These are phyloP conservation scores for Syncephalastrum racemosum DNA, from an alignment of 371 early-diverging fungal species.

Conservation along the genomic window DNA sequence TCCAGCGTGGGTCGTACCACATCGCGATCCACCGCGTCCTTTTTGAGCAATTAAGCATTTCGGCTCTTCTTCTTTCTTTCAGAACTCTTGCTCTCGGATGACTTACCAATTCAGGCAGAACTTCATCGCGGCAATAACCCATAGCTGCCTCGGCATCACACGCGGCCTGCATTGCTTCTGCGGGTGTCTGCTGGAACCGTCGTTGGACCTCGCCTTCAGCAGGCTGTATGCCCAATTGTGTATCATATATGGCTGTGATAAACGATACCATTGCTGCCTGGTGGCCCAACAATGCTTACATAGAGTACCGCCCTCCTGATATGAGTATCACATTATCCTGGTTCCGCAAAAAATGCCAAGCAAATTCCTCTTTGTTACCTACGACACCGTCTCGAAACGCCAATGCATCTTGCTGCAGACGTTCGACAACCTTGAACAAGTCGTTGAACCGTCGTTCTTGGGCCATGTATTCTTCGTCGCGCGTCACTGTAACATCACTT, in stretches of 20 bases:
- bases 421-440: slow-evolving; percentile 52
- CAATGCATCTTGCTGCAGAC: slow-evolving; percentile 64
- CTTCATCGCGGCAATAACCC: slow-evolving; percentile 58
- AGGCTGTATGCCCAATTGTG: slow-evolving; percentile 28
- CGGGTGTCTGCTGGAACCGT: slow-evolving; percentile 53
- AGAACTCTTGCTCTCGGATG: too few relatives aligned
- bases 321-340: too few relatives aligned
- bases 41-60: background rate
- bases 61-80: background rate
- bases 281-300: slow-evolving; percentile 67
- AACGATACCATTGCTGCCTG: slow-evolving; percentile 68
- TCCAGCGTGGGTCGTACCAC: slow-evolving; percentile 72
- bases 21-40: slow-evolving; percentile 71
- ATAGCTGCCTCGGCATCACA: slow-evolving; percentile 65
- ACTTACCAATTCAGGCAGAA: slow-evolving; percentile 69
- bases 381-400: slow-evolving; percentile 77
- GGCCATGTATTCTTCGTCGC: slow-evolving; percentile 66
- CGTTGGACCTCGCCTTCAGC: slow-evolving; percentile 35
- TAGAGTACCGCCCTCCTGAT: too few relatives aligned
- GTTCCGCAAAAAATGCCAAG: too few relatives aligned
- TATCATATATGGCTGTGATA: slow-evolving; percentile 58
- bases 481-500: slow-evolving; percentile 47
- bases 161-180: slow-evolving; percentile 59
- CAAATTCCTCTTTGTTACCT: slow-evolving; percentile 27
- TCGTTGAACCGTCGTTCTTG: slow-evolving; percentile 63